Base-by-base conservation (phyloP, 2,329 filamentous ascomycete species). In the Pyricularia pennisetigena region DNA sequence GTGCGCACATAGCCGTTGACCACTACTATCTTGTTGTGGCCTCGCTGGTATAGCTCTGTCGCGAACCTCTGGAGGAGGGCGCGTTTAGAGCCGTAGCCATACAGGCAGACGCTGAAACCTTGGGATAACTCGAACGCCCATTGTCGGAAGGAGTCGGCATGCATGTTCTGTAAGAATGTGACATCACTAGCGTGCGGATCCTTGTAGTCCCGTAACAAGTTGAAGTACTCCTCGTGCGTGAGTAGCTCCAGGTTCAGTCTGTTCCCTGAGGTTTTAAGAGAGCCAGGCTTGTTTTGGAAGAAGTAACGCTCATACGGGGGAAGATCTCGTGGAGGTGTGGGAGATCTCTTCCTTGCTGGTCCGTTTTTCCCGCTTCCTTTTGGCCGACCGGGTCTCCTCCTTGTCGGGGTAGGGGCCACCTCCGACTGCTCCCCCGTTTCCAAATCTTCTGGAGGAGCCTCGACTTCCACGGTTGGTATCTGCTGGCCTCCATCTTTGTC, bases 291-390 rank as follows among this genome's bases (percentile, higher is more conserved):
- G 76, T 97, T 97, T 75, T 98, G 92, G 75, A 90, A 92, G 77
- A 99, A 98, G 80, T 96, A 99, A 72, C 91, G 86, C 77, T 98
- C 95, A 75, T 97, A 92, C 0, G 94, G 84, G 5, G 94, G 91
- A 2, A 98, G 84, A 73, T 97, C 87, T 67, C 88, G 85, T 23
- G 94, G 92, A 3, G 93, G 93, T 5, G 91, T 93, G 1, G 91
- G 91, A 7, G 91, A 92, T 68, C 86, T 87, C 73, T 88, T 86
- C 71, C 86, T 85, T 28, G 71, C 69, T 10, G 74, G 74, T 0
- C 74, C 67, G 5, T 70, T 79, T 69, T 75, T 80, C 73, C 83
- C 87, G 68, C 81, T 81, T 1, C 81, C 76, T 68, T 79, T 80
- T 41, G 77, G 75, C 69, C 81, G 76, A 30, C 82, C 79, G 74